Base-by-base conservation (phyloP, 1,284 basidiomycete genomes). In the Heterobasidion annosum region DNA sequence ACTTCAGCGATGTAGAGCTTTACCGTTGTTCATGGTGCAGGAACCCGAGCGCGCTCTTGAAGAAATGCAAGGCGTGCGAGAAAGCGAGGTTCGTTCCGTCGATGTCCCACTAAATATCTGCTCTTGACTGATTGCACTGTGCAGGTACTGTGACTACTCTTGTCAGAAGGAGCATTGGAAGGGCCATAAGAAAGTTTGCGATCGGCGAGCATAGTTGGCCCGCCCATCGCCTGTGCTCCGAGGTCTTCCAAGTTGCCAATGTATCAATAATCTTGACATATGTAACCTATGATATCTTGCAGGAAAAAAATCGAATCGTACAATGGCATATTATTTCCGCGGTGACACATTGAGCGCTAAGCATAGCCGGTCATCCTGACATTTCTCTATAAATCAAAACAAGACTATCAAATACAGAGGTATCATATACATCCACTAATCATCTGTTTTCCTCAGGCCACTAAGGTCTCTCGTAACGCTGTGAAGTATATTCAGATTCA, bases 21-120 rank as follows among this genome's bases (percentile, higher is more conserved):
- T 82, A 79, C 63, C 64, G 71, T 34, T 83, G 81, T 59, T 79
- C 79, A 25, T 78, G 74, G 72, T 83, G 82, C 58, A 70, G 75
- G 8, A 82, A 81, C 57, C 78, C 79, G 12, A 81, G 78, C 42
- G 80, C 79, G 2, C 69, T 70, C 5, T 61, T 83, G 45, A 72
- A 72, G 59, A 81, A 75, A 67, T 83, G 81, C 37, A 61, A 58
- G 2, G 61, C 61, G 0, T 65, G 65, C 46, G 58, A 67, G 40
- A 71, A 73, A 59, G 68, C 72, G 13, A 72, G 74, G 77, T 75
- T 57, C 7, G 64, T 61, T 4, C 53, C 0, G 8, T 34, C 46
- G 6, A 15, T 6, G 49, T 18, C 10, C 25, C 25, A 25, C 1
- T 25, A 25, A 25, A 25, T 18, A 12, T 19, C 25, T 35, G 33